Evolutionary conservation across 2,329 filamentous ascomycete genomes (phyloP).

Genomic region (Calonectria honghensis): DNA sequence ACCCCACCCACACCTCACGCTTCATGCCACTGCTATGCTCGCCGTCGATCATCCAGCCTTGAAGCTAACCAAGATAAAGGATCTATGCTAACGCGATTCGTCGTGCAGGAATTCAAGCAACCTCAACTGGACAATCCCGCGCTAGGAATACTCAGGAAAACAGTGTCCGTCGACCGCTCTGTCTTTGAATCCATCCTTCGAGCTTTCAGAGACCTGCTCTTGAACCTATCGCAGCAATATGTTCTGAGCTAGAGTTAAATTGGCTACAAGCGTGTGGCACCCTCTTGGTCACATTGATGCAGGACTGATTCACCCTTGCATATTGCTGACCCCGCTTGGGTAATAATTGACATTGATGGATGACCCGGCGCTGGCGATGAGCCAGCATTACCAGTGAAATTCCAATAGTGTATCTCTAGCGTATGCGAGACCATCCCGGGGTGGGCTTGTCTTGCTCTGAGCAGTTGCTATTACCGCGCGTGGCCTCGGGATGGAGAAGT

Average conservation of each 20-base stretch:
- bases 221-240: not conserved
- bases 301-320: slow-evolving; percentile 23
- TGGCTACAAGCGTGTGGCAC: not conserved
- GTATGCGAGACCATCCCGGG: not conserved
- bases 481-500: slow-evolving; percentile 25
- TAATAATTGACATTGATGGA: not conserved
- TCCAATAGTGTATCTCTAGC: not conserved
- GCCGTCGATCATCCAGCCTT: slow-evolving; percentile 10
- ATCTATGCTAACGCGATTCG: not conserved
- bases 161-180: not conserved
- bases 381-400: not conserved
- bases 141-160: not conserved
- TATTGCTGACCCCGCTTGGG: slow-evolving; percentile 1
- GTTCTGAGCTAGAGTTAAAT: not conserved
- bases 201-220: not conserved
- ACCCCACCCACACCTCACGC: slow-evolving; percentile 36
- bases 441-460: not conserved
- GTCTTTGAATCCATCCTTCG: not conserved
- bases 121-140: slow-evolving; percentile 15
- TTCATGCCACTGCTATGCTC: not conserved
- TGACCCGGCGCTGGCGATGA: not conserved
- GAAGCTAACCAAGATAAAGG: not conserved
- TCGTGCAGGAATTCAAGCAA: not conserved
- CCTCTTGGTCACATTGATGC: slow-evolving; percentile 2
- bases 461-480: not conserved